Evolutionary conservation across 202 grass and related monocot genomes (phyloP), one percentile per base, ranked within the genome.

Genomic region (Elaeis oleifera): DNA sequence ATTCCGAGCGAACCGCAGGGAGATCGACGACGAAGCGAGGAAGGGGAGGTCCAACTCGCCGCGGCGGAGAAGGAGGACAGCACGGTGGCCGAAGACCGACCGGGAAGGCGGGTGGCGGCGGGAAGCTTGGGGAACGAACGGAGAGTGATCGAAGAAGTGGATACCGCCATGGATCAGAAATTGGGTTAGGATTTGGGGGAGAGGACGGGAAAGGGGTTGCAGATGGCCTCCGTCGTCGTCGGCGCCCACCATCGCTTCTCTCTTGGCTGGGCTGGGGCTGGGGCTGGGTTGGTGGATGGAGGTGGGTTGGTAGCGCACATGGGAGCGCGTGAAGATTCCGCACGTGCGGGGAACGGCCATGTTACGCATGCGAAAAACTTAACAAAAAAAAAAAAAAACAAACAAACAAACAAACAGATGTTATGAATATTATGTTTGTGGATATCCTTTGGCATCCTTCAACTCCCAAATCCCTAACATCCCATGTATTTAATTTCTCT

Each of bases 261-360:
- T 14, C 36, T 14, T 13, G 13, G 58, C 5, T 3, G 74, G 67
- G 64, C 51, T 60, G 19, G 55, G 67, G 64, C 51, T 60, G 19
- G 55, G 22, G 19, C 69, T 53, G 4, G 60, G 22, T 9, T 55
- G 58, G 51, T 18, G 39, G 51, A 51, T 18, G 65, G 15, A 67
- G 32, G 59, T 28, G 56, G 59, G 59, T 62, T 17, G 58, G 76
- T 77, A 32, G 62, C 57, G 29, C 71, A 31, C 39, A 21, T 29
- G 9, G 11, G 25, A 13, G 9, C 36, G 1, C 18, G 59, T 59
- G 36, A 49, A 53, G 53, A 71, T 76, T 73, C 72, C 77, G 68
- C 68, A 29, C 14, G 53, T 7, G 72, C 82, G 28, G 60, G 65
- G 60, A 60, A 16, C 9, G 17, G 19, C 67, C 63, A 64, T 20